Evolutionary conservation across 2,329 filamentous ascomycete species (phyloP).

Genomic region (Ophiocordyceps camponoti-leonardi): DNA sequence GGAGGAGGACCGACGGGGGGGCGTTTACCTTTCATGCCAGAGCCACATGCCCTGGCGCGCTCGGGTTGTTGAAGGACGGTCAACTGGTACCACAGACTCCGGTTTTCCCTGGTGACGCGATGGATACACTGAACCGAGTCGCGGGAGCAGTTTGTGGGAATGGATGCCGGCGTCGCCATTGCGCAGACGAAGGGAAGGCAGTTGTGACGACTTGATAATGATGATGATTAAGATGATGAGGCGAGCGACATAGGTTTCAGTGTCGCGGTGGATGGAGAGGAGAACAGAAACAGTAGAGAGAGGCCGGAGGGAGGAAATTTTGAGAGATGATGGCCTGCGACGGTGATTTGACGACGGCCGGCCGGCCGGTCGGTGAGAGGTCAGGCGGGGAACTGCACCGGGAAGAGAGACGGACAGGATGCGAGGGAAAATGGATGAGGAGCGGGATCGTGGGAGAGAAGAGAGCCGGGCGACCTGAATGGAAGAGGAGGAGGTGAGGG

Average conservation of each 20-base stretch:
- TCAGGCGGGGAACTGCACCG: too few species aligned
- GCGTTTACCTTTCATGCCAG: slow-evolving; percentile 87
- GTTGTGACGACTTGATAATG: too few species aligned
- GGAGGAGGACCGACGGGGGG: neutral
- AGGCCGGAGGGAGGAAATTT: too few species aligned
- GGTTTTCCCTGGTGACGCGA: slow-evolving; percentile 49
- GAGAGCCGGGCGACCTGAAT: too few species aligned
- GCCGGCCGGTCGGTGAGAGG: neutral
- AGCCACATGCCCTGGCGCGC: slow-evolving; percentile 85
- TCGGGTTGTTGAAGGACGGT: slow-evolving; percentile 87
- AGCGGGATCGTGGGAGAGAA: neutral
- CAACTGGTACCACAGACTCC: slow-evolving; percentile 64
- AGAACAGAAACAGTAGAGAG: too few species aligned
- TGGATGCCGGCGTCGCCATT: slow-evolving; percentile 16
- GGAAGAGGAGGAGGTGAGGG: too few species aligned
- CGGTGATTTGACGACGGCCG: neutral
- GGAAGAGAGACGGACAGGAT: too few species aligned
- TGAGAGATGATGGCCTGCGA: neutral
- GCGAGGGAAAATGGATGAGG: neutral
- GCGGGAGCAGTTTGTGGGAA: slow-evolving; percentile 12
- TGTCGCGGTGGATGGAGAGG: too few species aligned
- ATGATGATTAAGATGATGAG: too few species aligned
- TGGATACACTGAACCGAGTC: slow-evolving; percentile 28
- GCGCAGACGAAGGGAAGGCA: neutral
- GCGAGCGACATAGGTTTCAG: too few species aligned